Base-by-base conservation (phyloP, 2,329 filamentous ascomycete genomes). In the Coniella vitis region DNA sequence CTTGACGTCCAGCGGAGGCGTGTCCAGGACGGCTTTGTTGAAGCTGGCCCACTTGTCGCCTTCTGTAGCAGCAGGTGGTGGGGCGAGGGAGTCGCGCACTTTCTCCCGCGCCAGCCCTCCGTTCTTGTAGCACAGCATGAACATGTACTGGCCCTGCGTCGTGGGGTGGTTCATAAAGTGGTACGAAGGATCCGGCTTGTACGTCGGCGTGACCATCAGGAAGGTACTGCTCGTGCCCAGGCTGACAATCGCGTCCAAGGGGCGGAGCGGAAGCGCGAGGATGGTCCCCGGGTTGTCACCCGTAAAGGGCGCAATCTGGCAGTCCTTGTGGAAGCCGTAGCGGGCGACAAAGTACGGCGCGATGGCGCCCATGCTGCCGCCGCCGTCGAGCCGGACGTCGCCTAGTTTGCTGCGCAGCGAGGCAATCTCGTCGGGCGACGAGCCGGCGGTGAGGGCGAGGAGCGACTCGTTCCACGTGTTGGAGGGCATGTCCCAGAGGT, bases 41-140 rank as follows among this genome's bases (percentile, higher is more conserved):
- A 97, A 98, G 45, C 68, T 75, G 44, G 80, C 78, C 93, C 93
- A 98, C 10, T 74, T 72, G 48, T 84, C 74, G 25, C 66, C 65
- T 21, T 69, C 67, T 19, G 70, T 65, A 36, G 64, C 59, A 5
- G 57, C 37, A n/a, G 42, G 40, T 13, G 53, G 39, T 54, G 89
- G 85, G n/a, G n/a, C n/a, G 45, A 97, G 79, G 0, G 79, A 75
- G 62, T 98, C 89, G 47, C 93, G 86, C 54, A 97, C 81, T 60
- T 87, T 83, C 65, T 98, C 93, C 38, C 93, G 86, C 2, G 93
- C 91, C 1, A 97, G 81, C 2, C 90, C 90, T 57, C 93, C 93
- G 69, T 98, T 98, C 70, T 97, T 97, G 75, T 97, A 98, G 76
- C 93, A 98, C 32, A 98, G 81, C 93, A 98, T 98, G 69, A 98